Evolutionary conservation across 2,329 filamentous ascomycete species (phyloP), one percentile per base, ranked within the genome.

Genomic region (Fusarium bulbicola): DNA sequence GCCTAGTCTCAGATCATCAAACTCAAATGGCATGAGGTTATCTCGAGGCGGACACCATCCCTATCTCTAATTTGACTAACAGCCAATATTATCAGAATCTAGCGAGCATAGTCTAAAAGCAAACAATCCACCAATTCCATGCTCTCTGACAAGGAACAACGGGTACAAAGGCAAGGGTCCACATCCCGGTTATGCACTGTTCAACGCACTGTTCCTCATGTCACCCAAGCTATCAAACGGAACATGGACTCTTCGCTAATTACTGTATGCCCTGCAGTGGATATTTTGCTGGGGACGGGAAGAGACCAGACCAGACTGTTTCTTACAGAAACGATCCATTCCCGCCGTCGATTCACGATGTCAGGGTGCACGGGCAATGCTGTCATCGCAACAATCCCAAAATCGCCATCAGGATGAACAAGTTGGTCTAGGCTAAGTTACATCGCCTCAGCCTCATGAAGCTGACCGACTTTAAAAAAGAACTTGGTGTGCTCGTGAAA

Each of bases 401-500:
- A 42, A 46, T 63, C 59, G 39, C 42, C 50, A 34, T 16, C 42
- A 37, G 24, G 40, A 36, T 15, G n/a, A 28, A 26, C 18, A 58
- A 28, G 40, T 20, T 43, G 34, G 28, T 54, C 50, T 28, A 14
- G 24, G 34, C 50, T 18, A 28, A 39, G 50, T 40, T 40, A 40
- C 50, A 54, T 53, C 24, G 54, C 54, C 52, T 73, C 70, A 73
- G 59, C 70, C 66, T 73, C 66, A 34, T 32, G 42, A 46, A 70
- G 67, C 68, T 74, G 63, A 72, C 71, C 63, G 71, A 69, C 62
- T 59, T 58, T 63, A 34, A 59, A 49, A 49, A 46, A 59, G 39
- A 72, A 66, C 49, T 63, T 72, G 72, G 72, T 59, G 72, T 54
- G 58, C 60, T 74, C 50, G 68, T 50, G 42, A 59, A 69, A 56